Conservation (phyloP, 495 filamentous ascomycete species). For the Tuber calosporum region DNA sequence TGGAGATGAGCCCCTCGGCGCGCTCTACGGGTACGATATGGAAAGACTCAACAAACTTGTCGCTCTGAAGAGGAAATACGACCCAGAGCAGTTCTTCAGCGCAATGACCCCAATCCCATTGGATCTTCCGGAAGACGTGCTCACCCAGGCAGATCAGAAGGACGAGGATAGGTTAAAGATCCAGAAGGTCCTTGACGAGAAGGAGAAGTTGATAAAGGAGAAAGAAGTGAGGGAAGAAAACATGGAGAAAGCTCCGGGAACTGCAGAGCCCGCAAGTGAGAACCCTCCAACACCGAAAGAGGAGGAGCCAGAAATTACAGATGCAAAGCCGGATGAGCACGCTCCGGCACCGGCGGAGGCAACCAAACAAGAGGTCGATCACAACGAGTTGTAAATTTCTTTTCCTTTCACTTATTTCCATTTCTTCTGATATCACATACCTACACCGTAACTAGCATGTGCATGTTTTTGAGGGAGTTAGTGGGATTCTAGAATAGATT, state of each 20-base stretch:
- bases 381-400: background rate
- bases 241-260: background rate
- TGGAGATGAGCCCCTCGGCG: constrained; percentile 44
- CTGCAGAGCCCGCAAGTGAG: background rate
- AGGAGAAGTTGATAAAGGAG: background rate
- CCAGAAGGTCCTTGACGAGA: background rate
- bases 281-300: background rate
- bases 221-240: background rate
- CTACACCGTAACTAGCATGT: background rate
- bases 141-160: background rate
- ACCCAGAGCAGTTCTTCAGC: constrained; percentile 46
- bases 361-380: background rate
- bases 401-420: background rate
- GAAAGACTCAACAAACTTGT: constrained; percentile 46
- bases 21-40: constrained; percentile 49
- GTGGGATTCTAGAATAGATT: background rate
- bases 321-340: background rate
- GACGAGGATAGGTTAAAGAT: background rate
- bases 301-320: background rate
- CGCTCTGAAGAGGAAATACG: constrained; percentile 45
- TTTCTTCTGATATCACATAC: background rate
- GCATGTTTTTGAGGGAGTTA: background rate
- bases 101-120: constrained; percentile 43
- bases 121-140: background rate
- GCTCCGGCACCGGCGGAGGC: background rate